Percentiles rank a stretch among this genome's conserved stretches.
These are phyloP conservation scores for Haemoproteus tartakovskyi DNA, from an alignment of 169 alveolate genomes.

Conservation along the genomic window DNA sequence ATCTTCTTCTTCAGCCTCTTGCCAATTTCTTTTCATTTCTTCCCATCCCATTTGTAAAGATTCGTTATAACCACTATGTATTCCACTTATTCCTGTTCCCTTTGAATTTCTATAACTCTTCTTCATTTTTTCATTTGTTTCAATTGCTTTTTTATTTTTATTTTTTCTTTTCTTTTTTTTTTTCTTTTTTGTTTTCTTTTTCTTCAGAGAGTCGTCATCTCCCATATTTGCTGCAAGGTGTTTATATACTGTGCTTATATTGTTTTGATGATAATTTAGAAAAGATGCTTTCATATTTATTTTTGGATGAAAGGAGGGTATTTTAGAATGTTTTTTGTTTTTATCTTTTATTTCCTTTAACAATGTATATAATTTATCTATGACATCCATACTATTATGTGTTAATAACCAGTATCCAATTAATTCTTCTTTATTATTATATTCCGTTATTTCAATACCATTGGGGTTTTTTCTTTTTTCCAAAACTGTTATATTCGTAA, in stretches of 20 bases:
- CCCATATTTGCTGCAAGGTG: slow-evolving; percentile 18
- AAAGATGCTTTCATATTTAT: slow-evolving; percentile 32
- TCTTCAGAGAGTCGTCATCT: background rate
- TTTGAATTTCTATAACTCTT: too few relatives aligned
- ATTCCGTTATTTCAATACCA: slow-evolving; percentile 57
- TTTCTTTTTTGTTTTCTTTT: background rate
- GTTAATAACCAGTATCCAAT: slow-evolving; percentile 59
- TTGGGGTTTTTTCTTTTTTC: slow-evolving; percentile 44
- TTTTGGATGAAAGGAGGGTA: slow-evolving; percentile 58
- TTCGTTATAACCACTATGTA: too few relatives aligned
- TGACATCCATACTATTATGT: slow-evolving; percentile 3
- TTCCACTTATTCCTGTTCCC: too few relatives aligned
- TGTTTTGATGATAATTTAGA: slow-evolving; percentile 22
- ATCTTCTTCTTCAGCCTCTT: too few relatives aligned
- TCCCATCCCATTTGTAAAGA: too few relatives aligned
- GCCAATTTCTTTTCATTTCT: too few relatives aligned
- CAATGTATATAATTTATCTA: slow-evolving; percentile 1
- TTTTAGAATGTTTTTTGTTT: background rate
- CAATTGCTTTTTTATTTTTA: too few relatives aligned
- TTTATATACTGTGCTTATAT: slow-evolving; percentile 28
- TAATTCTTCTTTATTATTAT: slow-evolving; percentile 27
- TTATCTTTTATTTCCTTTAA: slow-evolving; percentile 6
- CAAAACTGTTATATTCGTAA: slow-evolving; percentile 31
- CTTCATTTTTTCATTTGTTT: too few relatives aligned
- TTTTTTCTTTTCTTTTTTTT: too few relatives aligned